These are phyloP conservation scores for Lenzites betulinus DNA, from an alignment of 768 basidiomycete genomes.

Conservation along the genomic window DNA sequence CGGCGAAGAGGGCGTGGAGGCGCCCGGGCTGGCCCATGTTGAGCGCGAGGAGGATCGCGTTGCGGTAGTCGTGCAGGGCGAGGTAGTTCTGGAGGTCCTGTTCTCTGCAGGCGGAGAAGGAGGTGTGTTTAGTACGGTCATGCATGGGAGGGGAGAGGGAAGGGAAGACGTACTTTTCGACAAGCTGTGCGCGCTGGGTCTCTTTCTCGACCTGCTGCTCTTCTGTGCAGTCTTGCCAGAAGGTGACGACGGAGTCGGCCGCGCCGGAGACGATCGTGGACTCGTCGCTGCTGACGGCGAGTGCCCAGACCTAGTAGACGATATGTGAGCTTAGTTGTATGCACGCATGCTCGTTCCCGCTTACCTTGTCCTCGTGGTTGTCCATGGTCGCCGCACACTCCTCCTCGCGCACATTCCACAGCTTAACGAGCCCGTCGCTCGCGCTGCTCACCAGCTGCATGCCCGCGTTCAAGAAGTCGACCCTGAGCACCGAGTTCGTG, in stretches of 20 bases:
- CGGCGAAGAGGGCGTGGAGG: conserved; percentile 75
- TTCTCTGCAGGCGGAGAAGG: conserved; percentile 68
- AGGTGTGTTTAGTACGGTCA: not conserved
- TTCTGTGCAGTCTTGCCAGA: conserved; percentile 96
- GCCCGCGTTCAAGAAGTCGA: conserved; percentile 85
- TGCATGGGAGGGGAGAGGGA: no score
- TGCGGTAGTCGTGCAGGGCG: conserved; percentile 82
- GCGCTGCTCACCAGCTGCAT: conserved; percentile 88
- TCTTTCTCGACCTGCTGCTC: conserved; percentile 78
- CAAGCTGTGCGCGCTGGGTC: conserved; percentile 66
- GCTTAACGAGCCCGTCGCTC: conserved; percentile 92
- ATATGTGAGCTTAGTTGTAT: not conserved
- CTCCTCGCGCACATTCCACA: conserved; percentile 92
- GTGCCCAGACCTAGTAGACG: conserved; percentile 84
- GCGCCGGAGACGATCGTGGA: conserved; percentile 88
- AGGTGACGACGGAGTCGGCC: conserved; percentile 93
- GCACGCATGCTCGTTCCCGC: conserved; percentile 24
- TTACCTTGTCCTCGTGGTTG: conserved; percentile 95
- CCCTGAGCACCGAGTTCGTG: conserved; percentile 92
- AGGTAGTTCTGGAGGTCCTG: conserved; percentile 95
- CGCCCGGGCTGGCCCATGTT: conserved; percentile 93
- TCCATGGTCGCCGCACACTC: conserved; percentile 88
- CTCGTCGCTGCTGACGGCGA: conserved; percentile 82
- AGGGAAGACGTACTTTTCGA: conserved; percentile 69
- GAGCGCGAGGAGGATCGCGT: conserved; percentile 89